Evolutionary conservation across 208 protist species (phyloP).

Genomic region (Trichomonas tenax): DNA sequence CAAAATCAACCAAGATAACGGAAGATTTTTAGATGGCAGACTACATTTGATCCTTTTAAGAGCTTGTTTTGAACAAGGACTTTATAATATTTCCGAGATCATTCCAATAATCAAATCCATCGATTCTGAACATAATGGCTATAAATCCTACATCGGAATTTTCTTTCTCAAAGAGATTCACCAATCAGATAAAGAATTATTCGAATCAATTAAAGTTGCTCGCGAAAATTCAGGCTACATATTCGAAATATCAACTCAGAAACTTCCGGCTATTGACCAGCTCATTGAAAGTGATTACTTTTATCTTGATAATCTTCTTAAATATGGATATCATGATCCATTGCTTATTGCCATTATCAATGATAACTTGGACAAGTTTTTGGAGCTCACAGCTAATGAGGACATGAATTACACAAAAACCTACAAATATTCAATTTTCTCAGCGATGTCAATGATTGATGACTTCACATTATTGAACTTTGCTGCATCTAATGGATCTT

Average conservation of each 20-base stretch:
- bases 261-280: neutral
- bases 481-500: neutral
- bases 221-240: neutral
- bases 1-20: neutral
- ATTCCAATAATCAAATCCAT: neutral
- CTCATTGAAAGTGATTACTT: neutral
- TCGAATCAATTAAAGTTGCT: neutral
- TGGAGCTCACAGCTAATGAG: neutral
- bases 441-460: neutral
- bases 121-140: neutral
- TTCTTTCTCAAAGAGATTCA: neutral
- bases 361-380: neutral
- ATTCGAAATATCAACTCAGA: neutral
- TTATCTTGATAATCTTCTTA: neutral
- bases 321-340: neutral
- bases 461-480: neutral
- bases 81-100: neutral
- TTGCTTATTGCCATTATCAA: neutral
- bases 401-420: neutral
- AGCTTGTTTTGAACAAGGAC: neutral
- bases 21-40: neutral
- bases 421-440: neutral
- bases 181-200: neutral
- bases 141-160: neutral
- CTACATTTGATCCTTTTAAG: neutral